Percentiles rank a stretch among this genome's conserved stretches.
These are phyloP conservation scores for Sordariomycetes sp. DNA, from an alignment of 2,329 filamentous ascomycete genomes.

Conservation along the genomic window DNA sequence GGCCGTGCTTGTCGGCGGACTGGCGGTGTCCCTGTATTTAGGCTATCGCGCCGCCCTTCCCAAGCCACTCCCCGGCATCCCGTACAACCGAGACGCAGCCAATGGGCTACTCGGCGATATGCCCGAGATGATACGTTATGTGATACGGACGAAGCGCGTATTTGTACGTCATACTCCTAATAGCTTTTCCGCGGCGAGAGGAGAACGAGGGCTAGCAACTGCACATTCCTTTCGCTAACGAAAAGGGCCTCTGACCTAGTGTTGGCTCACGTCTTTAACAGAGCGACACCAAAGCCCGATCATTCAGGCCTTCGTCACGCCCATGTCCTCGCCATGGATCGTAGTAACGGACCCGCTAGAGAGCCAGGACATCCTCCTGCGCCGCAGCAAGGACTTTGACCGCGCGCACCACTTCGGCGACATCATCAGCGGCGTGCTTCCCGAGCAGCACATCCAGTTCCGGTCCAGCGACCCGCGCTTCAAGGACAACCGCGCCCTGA, in stretches of 20 bases:
- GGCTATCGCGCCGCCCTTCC: constrained; percentile 27
- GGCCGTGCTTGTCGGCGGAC: background rate
- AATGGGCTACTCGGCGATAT: constrained; percentile 27
- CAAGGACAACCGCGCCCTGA: constrained; percentile 20
- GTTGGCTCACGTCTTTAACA: constrained; percentile 16
- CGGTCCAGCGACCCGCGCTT: constrained; percentile 18
- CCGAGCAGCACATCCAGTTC: constrained; percentile 20
- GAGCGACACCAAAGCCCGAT: constrained; percentile 24
- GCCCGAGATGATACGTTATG: background rate
- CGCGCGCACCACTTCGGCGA: constrained; percentile 21
- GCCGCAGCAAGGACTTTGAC: constrained; percentile 31
- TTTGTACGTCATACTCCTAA: constrained; percentile 7
- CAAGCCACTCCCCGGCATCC: constrained; percentile 32
- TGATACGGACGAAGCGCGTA: background rate
- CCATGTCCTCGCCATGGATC: constrained; percentile 29
- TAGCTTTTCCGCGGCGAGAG: too few species aligned
- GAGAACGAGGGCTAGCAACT: too few species aligned
- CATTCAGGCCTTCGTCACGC: constrained; percentile 34
- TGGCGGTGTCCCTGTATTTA: background rate
- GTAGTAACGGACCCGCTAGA: constrained; percentile 29
- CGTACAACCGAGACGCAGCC: constrained; percentile 26
- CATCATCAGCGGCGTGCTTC: constrained; percentile 19
- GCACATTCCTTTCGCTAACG: too few species aligned
- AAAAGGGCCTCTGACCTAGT: constrained; percentile 10
- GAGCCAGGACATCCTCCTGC: constrained; percentile 30